phyloP scores from a whole-genome alignment of 73 alveolate genomes.

The Tetrahymena malaccensis region DNA sequence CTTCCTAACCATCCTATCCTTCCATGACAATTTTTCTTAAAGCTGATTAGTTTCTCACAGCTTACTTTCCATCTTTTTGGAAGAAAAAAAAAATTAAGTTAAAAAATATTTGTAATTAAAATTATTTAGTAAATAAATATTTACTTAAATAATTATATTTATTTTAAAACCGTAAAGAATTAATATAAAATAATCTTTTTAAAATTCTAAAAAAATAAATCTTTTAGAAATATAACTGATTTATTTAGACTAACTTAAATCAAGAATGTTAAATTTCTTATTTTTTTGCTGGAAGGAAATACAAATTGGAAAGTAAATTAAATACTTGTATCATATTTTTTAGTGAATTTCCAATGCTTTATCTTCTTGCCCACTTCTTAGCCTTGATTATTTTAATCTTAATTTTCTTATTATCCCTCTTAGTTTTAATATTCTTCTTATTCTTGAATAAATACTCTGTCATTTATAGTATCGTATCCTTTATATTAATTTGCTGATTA shows the following conservation, averaged over 20 bases:
- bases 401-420: neutral
- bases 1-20: neutral
- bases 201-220: neutral
- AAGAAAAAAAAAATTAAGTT: too few relatives aligned
- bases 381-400: neutral
- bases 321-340: neutral
- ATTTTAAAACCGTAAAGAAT: too few relatives aligned
- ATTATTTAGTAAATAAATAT: neutral
- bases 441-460: neutral
- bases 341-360: neutral
- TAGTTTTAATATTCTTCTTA: neutral
- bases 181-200: too few relatives aligned
- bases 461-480: neutral
- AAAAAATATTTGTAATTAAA: neutral
- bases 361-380: neutral
- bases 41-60: neutral
- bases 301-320: neutral
- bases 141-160: neutral
- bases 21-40: neutral
- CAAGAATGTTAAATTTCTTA: too few relatives aligned
- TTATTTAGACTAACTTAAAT: too few relatives aligned
- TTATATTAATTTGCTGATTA: neutral
- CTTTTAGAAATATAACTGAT: neutral
- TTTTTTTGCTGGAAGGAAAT: neutral
- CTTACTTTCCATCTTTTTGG: neutral